These are phyloP conservation scores for Ciborinia camelliae DNA, from an alignment of 2,329 filamentous ascomycete species.

Conservation along the genomic window DNA sequence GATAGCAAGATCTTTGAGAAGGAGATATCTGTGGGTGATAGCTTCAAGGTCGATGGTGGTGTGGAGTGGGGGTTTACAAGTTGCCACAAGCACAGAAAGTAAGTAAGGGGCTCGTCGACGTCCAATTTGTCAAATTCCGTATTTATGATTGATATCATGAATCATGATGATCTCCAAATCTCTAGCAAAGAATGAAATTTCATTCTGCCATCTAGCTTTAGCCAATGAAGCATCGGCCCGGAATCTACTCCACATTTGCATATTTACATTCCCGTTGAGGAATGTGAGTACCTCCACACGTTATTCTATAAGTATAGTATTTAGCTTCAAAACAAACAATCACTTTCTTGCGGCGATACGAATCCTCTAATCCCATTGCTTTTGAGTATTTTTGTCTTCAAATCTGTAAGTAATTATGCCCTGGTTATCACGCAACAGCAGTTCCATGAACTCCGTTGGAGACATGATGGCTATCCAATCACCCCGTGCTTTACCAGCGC, in stretches of 20 bases:
- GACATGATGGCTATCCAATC: conserved; percentile 8
- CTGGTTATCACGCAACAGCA: conserved; percentile 18
- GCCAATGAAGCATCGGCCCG: background rate
- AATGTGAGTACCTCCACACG: conserved; percentile 6
- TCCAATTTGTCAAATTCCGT: background rate
- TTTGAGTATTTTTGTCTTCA: background rate
- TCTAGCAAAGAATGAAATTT: conserved; percentile 5
- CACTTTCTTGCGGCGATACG: background rate
- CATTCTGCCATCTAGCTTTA: background rate
- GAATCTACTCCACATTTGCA: conserved; percentile 1
- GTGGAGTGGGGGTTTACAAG: conserved; percentile 23
- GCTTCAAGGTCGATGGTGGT: conserved; percentile 15
- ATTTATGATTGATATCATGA: background rate
- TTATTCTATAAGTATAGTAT: conserved; percentile 14
- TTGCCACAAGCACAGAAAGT: conserved; percentile 9
- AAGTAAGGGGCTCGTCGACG: background rate
- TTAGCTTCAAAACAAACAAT: background rate
- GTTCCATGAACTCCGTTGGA: conserved; percentile 1
- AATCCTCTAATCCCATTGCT: background rate
- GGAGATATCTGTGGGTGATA: conserved; percentile 8
- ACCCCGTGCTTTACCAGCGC: background rate
- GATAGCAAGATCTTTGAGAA: conserved; percentile 10
- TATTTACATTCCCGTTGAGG: conserved; percentile 19
- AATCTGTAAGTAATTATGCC: conserved; percentile 17
- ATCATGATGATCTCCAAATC: background rate